A percentile compares a stretch with the other conserved stretches of the same genome.
Conservation (phyloP, 805 yeast genomes). For the Yarrowia bubula region DNA sequence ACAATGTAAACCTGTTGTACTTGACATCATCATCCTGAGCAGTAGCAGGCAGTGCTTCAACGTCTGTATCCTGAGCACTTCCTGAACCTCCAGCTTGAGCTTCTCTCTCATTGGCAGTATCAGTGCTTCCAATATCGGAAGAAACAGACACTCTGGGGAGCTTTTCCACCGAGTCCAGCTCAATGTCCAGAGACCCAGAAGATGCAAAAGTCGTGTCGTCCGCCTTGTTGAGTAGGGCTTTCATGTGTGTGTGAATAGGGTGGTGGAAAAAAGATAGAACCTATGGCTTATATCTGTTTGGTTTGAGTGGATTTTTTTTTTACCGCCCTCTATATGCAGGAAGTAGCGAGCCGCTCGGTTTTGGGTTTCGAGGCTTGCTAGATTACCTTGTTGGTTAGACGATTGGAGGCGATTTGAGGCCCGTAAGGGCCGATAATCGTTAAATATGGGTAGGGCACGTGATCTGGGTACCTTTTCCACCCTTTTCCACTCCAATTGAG, state of each 20-base stretch:
- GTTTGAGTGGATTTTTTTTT: neutral
- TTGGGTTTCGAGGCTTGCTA: conserved; percentile 25
- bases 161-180: conserved; percentile 16
- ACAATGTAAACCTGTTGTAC: conserved; percentile 21
- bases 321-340: conserved; percentile 23
- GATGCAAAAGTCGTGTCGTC: conserved; percentile 8
- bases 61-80: neutral
- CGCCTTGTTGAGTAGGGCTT: conserved; percentile 16
- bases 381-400: conserved; percentile 22
- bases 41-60: conserved; percentile 13
- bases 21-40: conserved; percentile 18
- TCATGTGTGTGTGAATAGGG: neutral
- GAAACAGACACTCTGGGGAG: conserved; percentile 14
- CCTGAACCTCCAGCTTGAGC: neutral
- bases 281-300: conserved; percentile 7
- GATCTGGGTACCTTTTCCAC: too few species aligned
- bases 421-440: too few species aligned
- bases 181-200: conserved; percentile 10
- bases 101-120: neutral
- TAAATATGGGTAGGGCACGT: too few species aligned
- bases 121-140: neutral
- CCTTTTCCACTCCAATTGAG: neutral
- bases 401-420: too few species aligned
- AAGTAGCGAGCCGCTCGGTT: conserved; percentile 2
- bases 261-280: neutral